A percentile compares a stretch with the other conserved stretches of the same genome.
Evolutionary conservation across 1,139 yeast genomes (phyloP).

Genomic region (Candida neerlandica): DNA sequence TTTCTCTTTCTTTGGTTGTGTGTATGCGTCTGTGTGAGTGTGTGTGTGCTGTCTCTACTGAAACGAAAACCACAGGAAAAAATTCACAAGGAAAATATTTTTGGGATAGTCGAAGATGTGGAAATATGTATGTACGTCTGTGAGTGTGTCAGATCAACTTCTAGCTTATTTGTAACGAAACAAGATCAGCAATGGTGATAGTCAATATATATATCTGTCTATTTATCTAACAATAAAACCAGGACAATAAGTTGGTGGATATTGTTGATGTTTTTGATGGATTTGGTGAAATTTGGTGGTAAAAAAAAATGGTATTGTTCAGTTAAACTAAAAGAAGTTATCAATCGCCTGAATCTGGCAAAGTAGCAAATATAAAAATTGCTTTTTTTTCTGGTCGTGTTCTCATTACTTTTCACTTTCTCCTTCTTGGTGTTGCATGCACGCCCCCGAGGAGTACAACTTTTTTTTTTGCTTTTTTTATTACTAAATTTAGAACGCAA

Average conservation of each 20-base stretch:
- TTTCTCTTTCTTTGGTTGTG: too few species aligned
- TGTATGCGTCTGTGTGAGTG: too few species aligned
- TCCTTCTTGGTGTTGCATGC: not conserved
- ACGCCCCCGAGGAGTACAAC: conserved; percentile 1
- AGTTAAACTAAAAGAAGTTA: not conserved
- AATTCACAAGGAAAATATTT: not conserved
- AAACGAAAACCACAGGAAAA: not conserved
- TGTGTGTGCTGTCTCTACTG: not conserved
- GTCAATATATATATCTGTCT: not conserved
- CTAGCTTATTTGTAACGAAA: not conserved
- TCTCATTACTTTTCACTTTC: not conserved
- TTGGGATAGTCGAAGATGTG: not conserved
- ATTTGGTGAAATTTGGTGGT: too few species aligned
- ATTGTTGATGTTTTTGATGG: not conserved
- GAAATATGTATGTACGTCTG: not conserved
- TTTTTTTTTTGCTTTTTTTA: not conserved
- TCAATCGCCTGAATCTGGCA: conserved; percentile 3
- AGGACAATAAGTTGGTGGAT: not conserved
- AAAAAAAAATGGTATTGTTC: not conserved
- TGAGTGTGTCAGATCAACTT: not conserved
- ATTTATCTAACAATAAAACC: not conserved
- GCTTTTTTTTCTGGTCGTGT: conserved; percentile 5
- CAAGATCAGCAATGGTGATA: not conserved
- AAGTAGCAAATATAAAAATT: conserved; percentile 4
- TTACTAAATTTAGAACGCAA: conserved; percentile 3